phyloP scores from a whole-genome alignment of 2,329 filamentous ascomycete genomes.

The Verticillium nubilum region DNA sequence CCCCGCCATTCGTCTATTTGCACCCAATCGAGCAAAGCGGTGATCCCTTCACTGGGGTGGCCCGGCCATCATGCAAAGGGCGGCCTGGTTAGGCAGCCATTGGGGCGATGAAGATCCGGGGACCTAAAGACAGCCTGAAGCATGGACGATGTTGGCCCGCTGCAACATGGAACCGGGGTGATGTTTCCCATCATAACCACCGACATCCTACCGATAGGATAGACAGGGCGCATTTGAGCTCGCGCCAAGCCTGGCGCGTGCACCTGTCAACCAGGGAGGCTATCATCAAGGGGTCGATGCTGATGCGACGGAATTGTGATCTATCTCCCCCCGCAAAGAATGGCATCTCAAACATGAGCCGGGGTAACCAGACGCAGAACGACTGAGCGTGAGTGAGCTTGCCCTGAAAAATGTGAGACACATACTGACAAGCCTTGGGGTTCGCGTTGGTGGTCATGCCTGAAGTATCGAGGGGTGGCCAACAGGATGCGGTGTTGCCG shows the following conservation, averaged over 20 bases:
- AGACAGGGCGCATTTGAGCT: neutral
- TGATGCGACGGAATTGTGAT: neutral
- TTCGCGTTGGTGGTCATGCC: too few relatives aligned
- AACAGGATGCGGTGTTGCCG: neutral
- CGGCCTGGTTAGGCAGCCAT: neutral
- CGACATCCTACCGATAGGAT: neutral
- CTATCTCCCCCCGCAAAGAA: neutral
- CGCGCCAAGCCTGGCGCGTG: neutral
- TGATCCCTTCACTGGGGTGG: neutral
- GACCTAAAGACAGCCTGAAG: neutral
- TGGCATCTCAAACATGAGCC: too few relatives aligned
- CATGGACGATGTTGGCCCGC: too few relatives aligned
- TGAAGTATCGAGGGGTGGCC: neutral
- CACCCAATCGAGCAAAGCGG: neutral
- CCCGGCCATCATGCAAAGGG: neutral
- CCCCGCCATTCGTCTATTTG: neutral
- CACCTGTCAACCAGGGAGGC: neutral
- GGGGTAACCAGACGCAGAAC: too few relatives aligned
- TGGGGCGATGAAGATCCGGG: neutral
- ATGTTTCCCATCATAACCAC: neutral
- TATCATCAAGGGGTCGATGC: neutral
- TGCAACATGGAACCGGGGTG: too few relatives aligned
- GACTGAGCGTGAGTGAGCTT: too few relatives aligned
- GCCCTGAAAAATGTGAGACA: too few relatives aligned
- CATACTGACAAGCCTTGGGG: neutral